Conservation (phyloP, 2,329 filamentous ascomycete genomes). For the Claviceps humidiphila region DNA sequence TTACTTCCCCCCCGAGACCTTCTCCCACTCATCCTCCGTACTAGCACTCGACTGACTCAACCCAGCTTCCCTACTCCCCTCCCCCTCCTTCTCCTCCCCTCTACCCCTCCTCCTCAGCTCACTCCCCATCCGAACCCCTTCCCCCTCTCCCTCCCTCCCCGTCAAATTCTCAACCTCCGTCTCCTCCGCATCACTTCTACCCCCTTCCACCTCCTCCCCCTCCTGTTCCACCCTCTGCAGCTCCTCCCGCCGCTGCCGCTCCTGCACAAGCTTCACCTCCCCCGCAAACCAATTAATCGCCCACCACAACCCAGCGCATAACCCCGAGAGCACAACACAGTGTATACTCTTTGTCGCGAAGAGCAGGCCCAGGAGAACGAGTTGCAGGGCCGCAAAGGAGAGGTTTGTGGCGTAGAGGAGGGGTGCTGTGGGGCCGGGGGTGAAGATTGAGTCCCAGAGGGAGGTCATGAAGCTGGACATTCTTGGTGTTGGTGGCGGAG, state of each 20-base stretch:
- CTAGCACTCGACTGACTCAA: slow-evolving; percentile 45
- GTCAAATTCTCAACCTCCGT: slow-evolving; percentile 29
- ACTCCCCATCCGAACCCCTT: slow-evolving; percentile 18
- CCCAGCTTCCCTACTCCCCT: slow-evolving; percentile 5
- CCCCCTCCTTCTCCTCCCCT: slow-evolving; percentile 16
- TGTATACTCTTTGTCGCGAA: slow-evolving; percentile 77
- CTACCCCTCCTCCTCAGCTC: slow-evolving; percentile 31
- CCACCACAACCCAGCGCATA: slow-evolving; percentile 78
- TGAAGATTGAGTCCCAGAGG: slow-evolving; percentile 89
- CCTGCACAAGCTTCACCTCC: slow-evolving; percentile 38
- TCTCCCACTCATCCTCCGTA: slow-evolving; percentile 97
- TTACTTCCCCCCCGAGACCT: slow-evolving; percentile 55
- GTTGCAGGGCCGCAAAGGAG: slow-evolving; percentile 74
- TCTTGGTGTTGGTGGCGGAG: background rate
- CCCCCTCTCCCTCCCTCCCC: slow-evolving; percentile 17
- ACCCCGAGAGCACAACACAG: slow-evolving; percentile 66
- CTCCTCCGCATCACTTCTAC: slow-evolving; percentile 32
- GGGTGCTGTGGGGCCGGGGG: slow-evolving; percentile 75
- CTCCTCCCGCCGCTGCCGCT: slow-evolving; percentile 20
- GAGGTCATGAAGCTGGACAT: slow-evolving; percentile 56
- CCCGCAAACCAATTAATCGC: slow-evolving; percentile 93
- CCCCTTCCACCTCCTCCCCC: slow-evolving; percentile 10
- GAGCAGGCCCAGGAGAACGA: slow-evolving; percentile 63
- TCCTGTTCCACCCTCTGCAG: slow-evolving; percentile 19
- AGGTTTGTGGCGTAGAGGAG: slow-evolving; percentile 82